Evolutionary conservation across 176 grass and related monocot species (phyloP).

Genomic region (Leersia perrieri): DNA sequence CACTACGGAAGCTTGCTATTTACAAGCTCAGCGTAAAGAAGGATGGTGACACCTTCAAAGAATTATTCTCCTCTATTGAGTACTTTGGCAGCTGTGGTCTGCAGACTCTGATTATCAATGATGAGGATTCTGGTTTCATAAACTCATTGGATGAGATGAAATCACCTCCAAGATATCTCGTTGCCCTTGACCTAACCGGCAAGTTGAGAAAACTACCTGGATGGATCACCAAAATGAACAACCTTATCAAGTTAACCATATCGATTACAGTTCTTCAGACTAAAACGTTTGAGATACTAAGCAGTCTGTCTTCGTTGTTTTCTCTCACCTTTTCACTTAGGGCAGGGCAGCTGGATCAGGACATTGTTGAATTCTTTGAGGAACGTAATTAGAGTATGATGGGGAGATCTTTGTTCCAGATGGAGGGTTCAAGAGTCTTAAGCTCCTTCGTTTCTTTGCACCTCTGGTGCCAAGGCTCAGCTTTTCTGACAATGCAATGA

Average conservation of each 20-base stretch:
- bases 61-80: background rate
- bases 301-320: background rate
- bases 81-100: conserved; percentile 23
- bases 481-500: background rate
- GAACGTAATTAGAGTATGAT: background rate
- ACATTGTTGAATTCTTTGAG: background rate
- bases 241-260: conserved; percentile 6
- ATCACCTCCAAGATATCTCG: background rate
- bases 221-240: background rate
- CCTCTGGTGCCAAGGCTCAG: background rate
- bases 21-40: background rate
- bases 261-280: conserved; percentile 5
- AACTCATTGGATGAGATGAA: background rate
- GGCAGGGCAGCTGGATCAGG: background rate
- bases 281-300: background rate
- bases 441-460: background rate
- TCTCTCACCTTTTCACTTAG: background rate
- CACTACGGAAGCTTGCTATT: conserved; percentile 5
- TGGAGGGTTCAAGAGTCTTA: background rate
- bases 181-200: background rate
- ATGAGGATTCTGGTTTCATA: background rate
- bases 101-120: background rate
- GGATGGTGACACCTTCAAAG: background rate
- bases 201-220: background rate
- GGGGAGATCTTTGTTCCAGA: conserved; percentile 1